A percentile compares a stretch with the other conserved stretches of the same genome.
These are phyloP conservation scores for Hyaloscypha hepaticicola DNA, from an alignment of 495 filamentous ascomycete genomes.

Conservation along the genomic window DNA sequence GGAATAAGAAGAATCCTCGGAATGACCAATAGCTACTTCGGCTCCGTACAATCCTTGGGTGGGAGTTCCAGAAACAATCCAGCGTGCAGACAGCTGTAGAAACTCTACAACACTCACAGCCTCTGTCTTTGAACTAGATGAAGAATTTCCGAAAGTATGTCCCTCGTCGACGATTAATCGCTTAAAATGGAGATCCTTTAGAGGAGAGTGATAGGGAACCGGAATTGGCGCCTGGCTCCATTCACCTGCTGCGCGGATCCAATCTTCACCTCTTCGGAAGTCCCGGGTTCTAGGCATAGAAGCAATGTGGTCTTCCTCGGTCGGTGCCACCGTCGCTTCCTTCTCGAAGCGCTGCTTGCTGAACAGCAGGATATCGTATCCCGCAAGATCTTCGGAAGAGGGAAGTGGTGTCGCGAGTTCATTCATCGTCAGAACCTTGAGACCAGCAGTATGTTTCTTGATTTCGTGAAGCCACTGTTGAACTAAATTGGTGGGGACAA, in stretches of 20 bases:
- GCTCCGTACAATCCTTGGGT: conserved; percentile 61
- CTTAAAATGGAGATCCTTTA: conserved; percentile 76
- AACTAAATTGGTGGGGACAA: conserved; percentile 69
- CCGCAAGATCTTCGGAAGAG: conserved; percentile 52
- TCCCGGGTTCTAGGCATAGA: conserved; percentile 2
- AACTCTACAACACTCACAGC: conserved; percentile 64
- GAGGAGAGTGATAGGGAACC: conserved; percentile 52
- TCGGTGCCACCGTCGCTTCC: conserved; percentile 46
- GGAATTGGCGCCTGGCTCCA: background rate
- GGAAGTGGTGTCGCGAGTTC: conserved; percentile 55
- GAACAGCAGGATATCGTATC: conserved; percentile 79
- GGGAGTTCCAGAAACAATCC: conserved; percentile 91
- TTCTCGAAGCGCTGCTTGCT: conserved; percentile 70
- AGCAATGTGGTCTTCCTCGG: conserved; percentile 24
- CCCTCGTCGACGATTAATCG: conserved; percentile 91
- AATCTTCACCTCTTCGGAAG: conserved; percentile 35
- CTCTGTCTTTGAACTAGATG: conserved; percentile 57
- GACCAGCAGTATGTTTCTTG: conserved; percentile 62
- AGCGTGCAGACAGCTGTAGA: conserved; percentile 70
- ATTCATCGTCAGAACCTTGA: conserved; percentile 63
- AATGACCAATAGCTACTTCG: conserved; percentile 28
- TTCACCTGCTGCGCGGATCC: no score
- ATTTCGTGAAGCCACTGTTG: conserved; percentile 69
- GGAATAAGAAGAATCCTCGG: conserved; percentile 20
- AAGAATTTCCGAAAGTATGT: conserved; percentile 67